These are phyloP conservation scores for Termitomyces sp. DNA, from an alignment of 768 basidiomycete genomes.

Conservation along the genomic window DNA sequence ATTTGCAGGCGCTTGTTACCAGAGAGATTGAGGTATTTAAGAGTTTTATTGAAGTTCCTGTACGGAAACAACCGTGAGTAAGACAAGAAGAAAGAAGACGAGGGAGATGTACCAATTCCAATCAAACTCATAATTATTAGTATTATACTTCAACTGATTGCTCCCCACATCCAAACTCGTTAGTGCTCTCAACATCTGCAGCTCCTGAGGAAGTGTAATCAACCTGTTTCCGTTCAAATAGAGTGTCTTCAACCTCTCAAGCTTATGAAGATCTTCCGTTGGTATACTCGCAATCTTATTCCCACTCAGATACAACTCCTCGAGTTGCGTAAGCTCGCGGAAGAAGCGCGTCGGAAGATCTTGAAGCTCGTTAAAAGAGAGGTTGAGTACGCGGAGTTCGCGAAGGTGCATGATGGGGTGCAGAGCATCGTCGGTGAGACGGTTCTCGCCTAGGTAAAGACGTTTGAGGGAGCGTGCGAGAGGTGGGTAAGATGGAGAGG, in stretches of 20 bases:
- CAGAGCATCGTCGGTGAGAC: constrained; percentile 72
- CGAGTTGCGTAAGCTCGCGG: constrained; percentile 58
- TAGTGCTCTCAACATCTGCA: constrained; percentile 76
- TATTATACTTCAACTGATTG: constrained; percentile 93
- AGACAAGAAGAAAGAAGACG: neutral
- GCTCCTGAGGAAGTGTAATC: constrained; percentile 86
- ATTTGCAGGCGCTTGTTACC: constrained; percentile 97
- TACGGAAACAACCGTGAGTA: neutral
- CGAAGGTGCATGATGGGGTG: constrained; percentile 69
- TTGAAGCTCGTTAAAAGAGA: constrained; percentile 93
- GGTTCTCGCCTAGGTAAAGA: constrained; percentile 89
- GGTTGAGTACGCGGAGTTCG: constrained; percentile 77
- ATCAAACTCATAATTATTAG: constrained; percentile 97
- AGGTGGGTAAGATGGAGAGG: neutral
- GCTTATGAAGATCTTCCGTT: constrained; percentile 75
- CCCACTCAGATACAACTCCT: constrained; percentile 92
- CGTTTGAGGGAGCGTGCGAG: constrained; percentile 68
- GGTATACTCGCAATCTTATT: constrained; percentile 89
- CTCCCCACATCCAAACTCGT: constrained; percentile 87
- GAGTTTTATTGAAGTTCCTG: constrained; percentile 95
- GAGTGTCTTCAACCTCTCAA: constrained; percentile 64
- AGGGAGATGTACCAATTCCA: constrained; percentile 84
- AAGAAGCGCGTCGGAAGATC: constrained; percentile 81
- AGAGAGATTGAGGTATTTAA: constrained; percentile 92
- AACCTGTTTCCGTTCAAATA: constrained; percentile 94